Evolutionary conservation across 2,329 filamentous ascomycete genomes (phyloP), one percentile per base, ranked within the genome.

Genomic region (Trichoderma guizhouense): DNA sequence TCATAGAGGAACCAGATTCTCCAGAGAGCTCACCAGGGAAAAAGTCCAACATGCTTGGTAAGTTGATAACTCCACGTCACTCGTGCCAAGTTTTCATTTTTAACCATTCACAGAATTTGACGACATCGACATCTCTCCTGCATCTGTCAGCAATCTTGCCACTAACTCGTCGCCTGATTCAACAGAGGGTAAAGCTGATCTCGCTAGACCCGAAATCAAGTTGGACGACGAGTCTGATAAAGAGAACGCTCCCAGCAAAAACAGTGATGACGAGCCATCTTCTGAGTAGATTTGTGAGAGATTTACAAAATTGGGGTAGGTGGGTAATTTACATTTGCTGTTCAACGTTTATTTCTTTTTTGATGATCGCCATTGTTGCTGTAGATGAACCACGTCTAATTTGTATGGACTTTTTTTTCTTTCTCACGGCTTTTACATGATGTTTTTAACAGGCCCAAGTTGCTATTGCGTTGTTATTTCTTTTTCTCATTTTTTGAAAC

Each of bases 1-100:
- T 80, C 36, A 76, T 82, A 34, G 81, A 83, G 58, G 81, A 83
- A 71, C 78, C 79, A 18, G 73, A 73, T 24, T 79, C 79, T 15
- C 71, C 77, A 3, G 63, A 75, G 7, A 65, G 72, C 7, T 77
- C 79, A 3, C 76, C 79, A 12, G 72, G 76, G 8, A 71, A 62
- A 15, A 64, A 64, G 28, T 72, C 76, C 5, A 77, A 77, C 36
- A 67, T 81, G 55, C 76, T 82, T 60, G 80, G 80, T 82, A 75
- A 72, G 66, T 53, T 34, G 53, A 34, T 14, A 28, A 3, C 9
- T 1, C 32, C 12, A 3, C 34, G 14, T n/a, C 9, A 7, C 18
- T 53, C 15, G 7, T 69, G 30, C 7, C 15, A 53, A 26, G 18
- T 21, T 26, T 18, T 26, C 15, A 39, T 26, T 18, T 2, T 39